Percentiles rank a stretch among this genome's conserved stretches.
phyloP scores from a whole-genome alignment of 495 filamentous ascomycete species.

The Aspergillus coremiiformis region DNA sequence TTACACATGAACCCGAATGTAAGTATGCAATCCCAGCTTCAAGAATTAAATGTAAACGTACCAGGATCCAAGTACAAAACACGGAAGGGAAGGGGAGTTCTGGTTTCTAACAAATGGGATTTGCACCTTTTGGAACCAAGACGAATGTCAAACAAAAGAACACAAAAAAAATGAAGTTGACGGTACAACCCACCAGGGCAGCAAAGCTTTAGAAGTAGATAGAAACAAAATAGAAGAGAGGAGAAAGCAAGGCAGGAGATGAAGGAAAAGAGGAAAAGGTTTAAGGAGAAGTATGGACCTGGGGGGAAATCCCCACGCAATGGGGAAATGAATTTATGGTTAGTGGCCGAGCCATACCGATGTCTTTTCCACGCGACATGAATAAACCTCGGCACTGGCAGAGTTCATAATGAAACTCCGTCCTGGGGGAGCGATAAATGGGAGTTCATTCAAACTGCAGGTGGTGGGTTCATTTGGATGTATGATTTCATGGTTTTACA shows the following conservation, averaged over 20 bases:
- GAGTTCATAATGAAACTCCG: neutral
- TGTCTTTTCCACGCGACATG: constrained; percentile 7
- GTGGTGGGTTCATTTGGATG: neutral
- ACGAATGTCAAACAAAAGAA: neutral
- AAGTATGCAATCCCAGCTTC: too few species aligned
- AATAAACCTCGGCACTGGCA: constrained; percentile 23
- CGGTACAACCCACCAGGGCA: neutral
- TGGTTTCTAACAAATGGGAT: neutral
- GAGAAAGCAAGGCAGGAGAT: too few species aligned
- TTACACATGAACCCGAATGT: too few species aligned
- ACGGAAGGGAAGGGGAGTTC: too few species aligned
- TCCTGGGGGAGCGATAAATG: neutral
- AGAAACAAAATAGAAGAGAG: constrained; percentile 7
- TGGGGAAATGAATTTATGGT: constrained; percentile 4
- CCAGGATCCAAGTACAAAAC: too few species aligned
- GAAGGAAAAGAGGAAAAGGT: neutral
- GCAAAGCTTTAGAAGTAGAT: neutral
- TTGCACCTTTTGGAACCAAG: neutral
- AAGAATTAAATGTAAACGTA: too few species aligned
- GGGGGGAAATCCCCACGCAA: constrained; percentile 11
- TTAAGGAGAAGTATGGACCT: constrained; percentile 11
- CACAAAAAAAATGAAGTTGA: neutral
- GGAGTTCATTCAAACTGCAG: neutral
- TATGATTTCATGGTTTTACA: too few species aligned
- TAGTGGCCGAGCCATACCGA: constrained; percentile 6